Evolutionary conservation across 2,329 filamentous ascomycete species (phyloP), one percentile per base, ranked within the genome.

Genomic region (Fonsecaea pugnacius): DNA sequence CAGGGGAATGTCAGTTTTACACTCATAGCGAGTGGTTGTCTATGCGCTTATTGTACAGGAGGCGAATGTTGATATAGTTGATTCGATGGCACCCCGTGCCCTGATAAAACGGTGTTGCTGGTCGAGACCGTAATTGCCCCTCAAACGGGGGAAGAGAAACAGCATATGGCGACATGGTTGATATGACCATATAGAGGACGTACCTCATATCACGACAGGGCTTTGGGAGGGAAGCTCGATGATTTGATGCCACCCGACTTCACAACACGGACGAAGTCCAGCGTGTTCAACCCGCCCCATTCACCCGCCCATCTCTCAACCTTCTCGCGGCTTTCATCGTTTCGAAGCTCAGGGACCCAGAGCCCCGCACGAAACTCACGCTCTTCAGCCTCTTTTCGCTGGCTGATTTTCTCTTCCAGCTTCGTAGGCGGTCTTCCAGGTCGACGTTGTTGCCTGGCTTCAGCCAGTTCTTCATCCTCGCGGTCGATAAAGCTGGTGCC

Each of bases 281-380:
- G 76, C 8, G 85, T 89, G 36, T 88, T 86, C 67, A 97, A 83
- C 71, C 89, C 89, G 8, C 90, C 84, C 94, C 94, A 98, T 30
- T 90, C 85, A 3, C 91, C 90, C 69, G 92, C 90, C 91, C 92
- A 98, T 24, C 83, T 82, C 67, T 86, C 84, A 46, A 98, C 77
- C 69, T 85, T 83, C 63, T 83, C 78, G 58, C 91, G 78, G 70
- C 88, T 92, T 54, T 88, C 84, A 46, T 83, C 81, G 48, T 87
- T 84, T 61, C 87, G 85, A 60, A 97, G 79, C 74, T 97, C 91
- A 0, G 94, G 93, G 46, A 96, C 77, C 77, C 76, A 90, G 73
- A 96, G 96, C 0, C 95, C 95, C 59, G 87, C 87, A 68, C 89
- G 85, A 70, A 91, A 91, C 79, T 99, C 95, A 70, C 89, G 89